These are phyloP conservation scores for Venturia effusa DNA, from an alignment of 2,329 filamentous ascomycete species.

Conservation along the genomic window DNA sequence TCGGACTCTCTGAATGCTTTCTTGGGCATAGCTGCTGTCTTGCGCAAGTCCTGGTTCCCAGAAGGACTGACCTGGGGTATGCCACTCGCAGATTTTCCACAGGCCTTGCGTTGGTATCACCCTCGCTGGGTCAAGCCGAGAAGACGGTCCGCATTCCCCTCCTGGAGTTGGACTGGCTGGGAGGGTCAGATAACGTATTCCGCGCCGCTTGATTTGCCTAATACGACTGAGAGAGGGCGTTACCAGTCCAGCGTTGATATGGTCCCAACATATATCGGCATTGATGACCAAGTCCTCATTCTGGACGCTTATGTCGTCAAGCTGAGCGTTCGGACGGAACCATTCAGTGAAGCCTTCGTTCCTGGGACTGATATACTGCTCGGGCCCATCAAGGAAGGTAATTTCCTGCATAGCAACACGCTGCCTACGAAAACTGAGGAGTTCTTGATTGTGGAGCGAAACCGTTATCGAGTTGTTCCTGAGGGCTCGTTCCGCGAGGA, in stretches of 20 bases:
- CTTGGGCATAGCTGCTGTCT: neutral
- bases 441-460: slow-evolving; percentile 3
- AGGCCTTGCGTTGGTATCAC: slow-evolving; percentile 7
- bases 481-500: neutral
- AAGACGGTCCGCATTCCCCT: slow-evolving; percentile 3
- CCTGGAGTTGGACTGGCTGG: slow-evolving; percentile 9
- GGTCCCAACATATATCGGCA: neutral
- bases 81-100: slow-evolving; percentile 5
- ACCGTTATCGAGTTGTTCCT: neutral
- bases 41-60: slow-evolving; percentile 5
- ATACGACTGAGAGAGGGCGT: neutral
- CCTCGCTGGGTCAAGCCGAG: neutral
- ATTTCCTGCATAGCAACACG: slow-evolving; percentile 1
- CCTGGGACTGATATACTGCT: slow-evolving; percentile 3
- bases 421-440: neutral
- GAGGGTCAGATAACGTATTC: slow-evolving; percentile 7
- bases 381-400: slow-evolving; percentile 1
- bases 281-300: neutral
- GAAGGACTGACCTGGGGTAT: neutral
- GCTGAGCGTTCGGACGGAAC: neutral
- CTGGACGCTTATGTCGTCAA: neutral
- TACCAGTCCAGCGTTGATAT: neutral
- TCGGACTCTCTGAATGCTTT: slow-evolving; percentile 8
- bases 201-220: neutral
- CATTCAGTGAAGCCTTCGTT: slow-evolving; percentile 7